Evolutionary conservation across 139 green algal species (phyloP), one percentile per base, ranked within the genome.

Genomic region (Tetraselmis chui): DNA sequence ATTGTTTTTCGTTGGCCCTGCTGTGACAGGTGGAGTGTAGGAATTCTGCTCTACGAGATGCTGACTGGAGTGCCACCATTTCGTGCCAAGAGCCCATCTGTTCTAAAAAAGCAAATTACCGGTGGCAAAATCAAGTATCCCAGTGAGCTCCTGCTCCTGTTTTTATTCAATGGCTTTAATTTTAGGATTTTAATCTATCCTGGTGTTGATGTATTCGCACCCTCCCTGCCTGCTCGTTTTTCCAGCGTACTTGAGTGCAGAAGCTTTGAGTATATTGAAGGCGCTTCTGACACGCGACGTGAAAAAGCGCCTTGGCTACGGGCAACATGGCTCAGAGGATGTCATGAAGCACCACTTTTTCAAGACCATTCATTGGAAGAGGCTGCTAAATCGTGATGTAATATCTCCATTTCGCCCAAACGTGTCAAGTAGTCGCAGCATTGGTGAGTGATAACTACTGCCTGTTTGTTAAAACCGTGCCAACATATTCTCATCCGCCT

Each of bases 41-140:
- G 30, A 30, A 92, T 99, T 30, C 90, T 99, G 84, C 87, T 99
- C 59, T 98, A 94, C 80, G 97, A 99, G 89, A 99, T 99, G 97
- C 88, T 99, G 78, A 93, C 89, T 27, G 97, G 96, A 31, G 74
- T 95, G 88, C 91, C 94, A 0, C 96, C 96, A 29, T 99, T 98
- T 87, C 87, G 91, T 23, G 89, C 89, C 83, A 98, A 98, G 90
- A 93, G 90, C 59, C 87, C 93, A 32, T 74, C 89, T n/a, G 89
- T 88, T 82, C 90, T 99, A 86, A 93, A 98, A 88, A 91, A 93
- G 78, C 89, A 95, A 79, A 98, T 98, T 82, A 84, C 89, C 0
- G 86, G 76, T 31, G 87, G 82, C 58, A 97, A 97, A 87, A 81
- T 94, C 59, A 98, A 97, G 90, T 85, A 93, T 29, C 94, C 92